Percentiles rank a stretch among this genome's conserved stretches.
phyloP scores from a whole-genome alignment of 2,329 filamentous ascomycete genomes.

The Coniochaeta pulveracea region DNA sequence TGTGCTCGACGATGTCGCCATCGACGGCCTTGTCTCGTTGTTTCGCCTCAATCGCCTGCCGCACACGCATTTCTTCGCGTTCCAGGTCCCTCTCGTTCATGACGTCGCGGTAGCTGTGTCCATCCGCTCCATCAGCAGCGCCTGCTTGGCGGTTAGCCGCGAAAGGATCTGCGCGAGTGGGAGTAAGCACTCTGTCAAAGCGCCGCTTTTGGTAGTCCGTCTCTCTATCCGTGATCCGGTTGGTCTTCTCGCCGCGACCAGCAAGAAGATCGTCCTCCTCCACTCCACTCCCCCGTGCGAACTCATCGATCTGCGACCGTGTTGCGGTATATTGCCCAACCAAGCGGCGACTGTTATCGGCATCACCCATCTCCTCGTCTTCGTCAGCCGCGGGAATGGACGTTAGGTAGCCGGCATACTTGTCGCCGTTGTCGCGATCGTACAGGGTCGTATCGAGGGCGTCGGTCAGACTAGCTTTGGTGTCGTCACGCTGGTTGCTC shows the following conservation, averaged over 20 bases:
- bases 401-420: constrained; percentile 82
- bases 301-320: constrained; percentile 85
- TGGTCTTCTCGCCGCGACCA: constrained; percentile 74
- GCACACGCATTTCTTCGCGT: constrained; percentile 82
- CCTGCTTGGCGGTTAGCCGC: constrained; percentile 62
- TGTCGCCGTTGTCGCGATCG: constrained; percentile 60
- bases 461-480: constrained; percentile 84
- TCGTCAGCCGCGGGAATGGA: constrained; percentile 71
- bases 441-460: constrained; percentile 83
- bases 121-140: constrained; percentile 48
- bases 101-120: constrained; percentile 74
- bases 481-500: constrained; percentile 70
- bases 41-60: constrained; percentile 68
- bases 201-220: constrained; percentile 96
- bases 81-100: constrained; percentile 89
- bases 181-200: constrained; percentile 78
- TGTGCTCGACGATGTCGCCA: constrained; percentile 49
- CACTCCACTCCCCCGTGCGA: constrained; percentile 71
- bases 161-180: constrained; percentile 77
- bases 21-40: constrained; percentile 46
- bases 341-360: constrained; percentile 62
- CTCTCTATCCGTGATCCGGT: constrained; percentile 83
- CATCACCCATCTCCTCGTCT: constrained; percentile 67
- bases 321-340: constrained; percentile 96
- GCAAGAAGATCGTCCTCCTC: constrained; percentile 88